Conservation (phyloP, 768 basidiomycete species). For the Tricholoma furcatifolium region DNA sequence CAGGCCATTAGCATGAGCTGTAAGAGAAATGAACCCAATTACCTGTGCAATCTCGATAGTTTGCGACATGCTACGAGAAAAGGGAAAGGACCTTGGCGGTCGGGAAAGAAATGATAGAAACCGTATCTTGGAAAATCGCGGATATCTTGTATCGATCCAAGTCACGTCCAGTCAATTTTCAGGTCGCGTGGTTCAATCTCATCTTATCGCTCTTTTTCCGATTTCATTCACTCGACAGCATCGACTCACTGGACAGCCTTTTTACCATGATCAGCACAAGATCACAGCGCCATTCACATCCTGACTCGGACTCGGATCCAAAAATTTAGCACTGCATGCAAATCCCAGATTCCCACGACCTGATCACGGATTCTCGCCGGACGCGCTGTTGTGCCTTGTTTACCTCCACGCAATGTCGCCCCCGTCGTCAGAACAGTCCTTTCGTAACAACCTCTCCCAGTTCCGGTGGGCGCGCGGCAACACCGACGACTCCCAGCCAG, state of each 20-base stretch:
- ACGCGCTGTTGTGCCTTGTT: constrained; percentile 15
- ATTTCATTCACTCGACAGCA: too few species aligned
- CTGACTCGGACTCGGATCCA: too few species aligned
- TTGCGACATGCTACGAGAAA: constrained; percentile 49
- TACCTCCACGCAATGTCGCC: constrained; percentile 12
- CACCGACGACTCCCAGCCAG: constrained; percentile 58
- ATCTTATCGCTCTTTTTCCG: constrained; percentile 1
- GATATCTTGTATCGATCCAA: constrained; percentile 16
- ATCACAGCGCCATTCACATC: too few species aligned
- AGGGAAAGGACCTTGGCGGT: constrained; percentile 35
- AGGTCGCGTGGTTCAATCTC: constrained; percentile 12
- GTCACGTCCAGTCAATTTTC: constrained; percentile 14
- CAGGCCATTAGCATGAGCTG: constrained; percentile 8
- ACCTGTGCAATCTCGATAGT: constrained; percentile 69
- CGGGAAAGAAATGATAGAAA: constrained; percentile 24
- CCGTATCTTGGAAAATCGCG: constrained; percentile 19
- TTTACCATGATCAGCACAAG: not conserved
- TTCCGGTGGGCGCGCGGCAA: constrained; percentile 82
- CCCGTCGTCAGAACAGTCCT: constrained; percentile 57
- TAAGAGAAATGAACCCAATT: constrained; percentile 10
- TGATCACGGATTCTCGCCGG: not conserved
- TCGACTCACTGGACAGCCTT: too few species aligned
- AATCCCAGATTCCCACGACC: not conserved
- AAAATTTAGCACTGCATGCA: too few species aligned
- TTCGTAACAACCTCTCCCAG: constrained; percentile 74